Evolutionary conservation across 2,329 filamentous ascomycete genomes (phyloP), one percentile per base, ranked within the genome.

Genomic region (Botrytis pseudocinerea): DNA sequence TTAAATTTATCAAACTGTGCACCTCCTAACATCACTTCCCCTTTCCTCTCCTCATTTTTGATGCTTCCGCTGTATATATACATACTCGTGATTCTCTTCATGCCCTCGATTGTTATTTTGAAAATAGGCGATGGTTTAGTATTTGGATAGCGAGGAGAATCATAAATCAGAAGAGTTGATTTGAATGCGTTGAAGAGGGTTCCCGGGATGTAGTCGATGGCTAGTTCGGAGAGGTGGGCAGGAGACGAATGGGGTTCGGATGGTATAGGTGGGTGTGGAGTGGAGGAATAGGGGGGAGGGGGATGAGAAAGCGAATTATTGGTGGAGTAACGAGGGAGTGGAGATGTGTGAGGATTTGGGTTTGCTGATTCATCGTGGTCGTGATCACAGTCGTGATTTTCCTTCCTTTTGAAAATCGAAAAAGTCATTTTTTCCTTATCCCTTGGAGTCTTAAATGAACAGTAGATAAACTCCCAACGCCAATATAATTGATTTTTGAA

Each of bases 1-100:
- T 38, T 61, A 61, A 61, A 38, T 38, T 61, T 61, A 38, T 61
- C 59, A 38, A 61, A 38, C 2, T 61, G 59, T 61, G 59, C 59
- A 38, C 59, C 59, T 61, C 59, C 59, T 16, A 61, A 6, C 59
- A 35, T 35, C 20, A 61, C 10, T 14, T 25, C 12, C 10, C 16
- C 12, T 61, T 22, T 35, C 10, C 35, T 20, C 2, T 38, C 59
- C 32, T 61, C 35, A 14, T 38, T 38, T 2, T 7, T 35, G 10
- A 22, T 22, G 6, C 32, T 25, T 35, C 59, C 59, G 10, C 59
- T 3, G 32, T 35, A 61, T 12, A 38, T 1, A 38, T 35, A 22
- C 4, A 61, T 61, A 38, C 20, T 25, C 10, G 59, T 38, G 14
- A 61, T 8, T 35, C 59, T 61, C 59, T 38, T 35, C 18, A 38